phyloP scores from a whole-genome alignment of 2,329 filamentous ascomycete species.

The Sclerotiophoma versabilis region DNA sequence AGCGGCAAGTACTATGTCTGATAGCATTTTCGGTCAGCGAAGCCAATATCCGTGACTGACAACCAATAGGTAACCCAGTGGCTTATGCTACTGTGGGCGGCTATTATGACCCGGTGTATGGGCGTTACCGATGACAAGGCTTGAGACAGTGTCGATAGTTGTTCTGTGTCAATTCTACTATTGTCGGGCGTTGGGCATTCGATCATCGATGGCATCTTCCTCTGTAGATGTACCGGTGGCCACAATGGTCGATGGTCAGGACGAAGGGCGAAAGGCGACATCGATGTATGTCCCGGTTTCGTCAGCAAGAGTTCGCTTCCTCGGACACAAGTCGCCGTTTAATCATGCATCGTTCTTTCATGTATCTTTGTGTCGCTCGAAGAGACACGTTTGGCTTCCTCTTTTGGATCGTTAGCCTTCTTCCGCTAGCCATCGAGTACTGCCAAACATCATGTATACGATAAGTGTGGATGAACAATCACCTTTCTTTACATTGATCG shows the following conservation, averaged over 20 bases:
- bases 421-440: background rate
- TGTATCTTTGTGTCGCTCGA: background rate
- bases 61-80: constrained; percentile 6
- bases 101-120: constrained; percentile 37
- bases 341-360: background rate
- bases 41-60: constrained; percentile 9
- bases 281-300: constrained; percentile 17
- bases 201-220: constrained; percentile 4
- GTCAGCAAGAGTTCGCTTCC: constrained; percentile 13
- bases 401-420: background rate
- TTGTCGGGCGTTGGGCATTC: background rate
- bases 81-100: constrained; percentile 6
- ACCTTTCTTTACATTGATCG: background rate
- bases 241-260: background rate
- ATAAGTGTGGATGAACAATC: background rate
- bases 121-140: constrained; percentile 24
- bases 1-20: background rate
- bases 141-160: background rate
- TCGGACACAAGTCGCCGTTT: background rate
- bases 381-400: background rate
- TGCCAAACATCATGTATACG: background rate
- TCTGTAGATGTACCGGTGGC: constrained; percentile 31
- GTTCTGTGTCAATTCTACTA: background rate
- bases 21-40: background rate
- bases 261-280: constrained; percentile 6